Conservation (phyloP, 257 asterid genomes). For the Solanum rostratum region DNA sequence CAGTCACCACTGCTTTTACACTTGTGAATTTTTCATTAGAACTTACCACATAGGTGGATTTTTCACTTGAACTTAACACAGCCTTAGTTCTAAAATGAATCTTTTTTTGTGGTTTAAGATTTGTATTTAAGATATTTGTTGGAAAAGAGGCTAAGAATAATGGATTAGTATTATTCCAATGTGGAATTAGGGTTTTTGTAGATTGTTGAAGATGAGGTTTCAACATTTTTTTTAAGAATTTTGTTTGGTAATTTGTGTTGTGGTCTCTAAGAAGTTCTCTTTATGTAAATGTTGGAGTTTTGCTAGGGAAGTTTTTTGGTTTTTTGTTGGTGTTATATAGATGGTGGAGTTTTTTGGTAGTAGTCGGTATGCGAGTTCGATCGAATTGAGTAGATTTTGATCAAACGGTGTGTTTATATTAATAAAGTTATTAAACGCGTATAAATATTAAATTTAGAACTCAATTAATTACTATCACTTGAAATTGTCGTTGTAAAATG, state of each 20-base stretch:
- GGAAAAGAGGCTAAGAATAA: background rate
- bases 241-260: background rate
- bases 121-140: background rate
- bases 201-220: background rate
- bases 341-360: background rate
- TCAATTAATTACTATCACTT: no score
- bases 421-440: no score
- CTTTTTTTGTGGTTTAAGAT: background rate
- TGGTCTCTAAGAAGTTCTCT: background rate
- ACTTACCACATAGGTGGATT: background rate
- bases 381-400: no score
- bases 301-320: background rate
- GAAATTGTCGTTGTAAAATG: no score
- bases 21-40: conserved; percentile 8
- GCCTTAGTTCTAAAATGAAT: conserved; percentile 12
- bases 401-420: no score
- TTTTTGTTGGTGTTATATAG: no score
- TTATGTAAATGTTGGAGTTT: background rate
- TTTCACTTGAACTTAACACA: background rate
- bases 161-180: background rate
- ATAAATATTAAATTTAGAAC: no score
- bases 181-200: background rate
- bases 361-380: no score
- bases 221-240: background rate
- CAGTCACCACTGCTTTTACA: conserved; percentile 32